Conservation (phyloP, 352 stramenopile species). For the Globisporangium sylvaticum region DNA sequence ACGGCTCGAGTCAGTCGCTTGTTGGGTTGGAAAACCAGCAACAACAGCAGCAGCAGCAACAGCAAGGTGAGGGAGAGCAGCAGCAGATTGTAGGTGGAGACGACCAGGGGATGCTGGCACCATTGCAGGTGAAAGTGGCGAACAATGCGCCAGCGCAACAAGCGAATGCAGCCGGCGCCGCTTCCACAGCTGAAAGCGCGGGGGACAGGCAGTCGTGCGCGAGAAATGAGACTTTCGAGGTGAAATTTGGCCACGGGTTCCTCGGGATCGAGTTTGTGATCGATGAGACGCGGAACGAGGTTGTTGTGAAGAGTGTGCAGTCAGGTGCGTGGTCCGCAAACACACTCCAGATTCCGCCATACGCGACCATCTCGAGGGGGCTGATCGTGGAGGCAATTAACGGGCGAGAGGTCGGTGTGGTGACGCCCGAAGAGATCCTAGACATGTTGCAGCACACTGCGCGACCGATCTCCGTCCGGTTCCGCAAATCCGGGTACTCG, state of each 20-base stretch:
- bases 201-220: neutral
- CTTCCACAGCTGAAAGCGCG: neutral
- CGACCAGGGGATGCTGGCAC: neutral
- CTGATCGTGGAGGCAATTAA: slow-evolving; percentile 70
- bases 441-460: slow-evolving; percentile 53
- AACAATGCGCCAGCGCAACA: neutral
- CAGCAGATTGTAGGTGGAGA: slow-evolving; percentile 7
- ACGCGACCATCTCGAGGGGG: slow-evolving; percentile 37
- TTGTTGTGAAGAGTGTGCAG: slow-evolving; percentile 66
- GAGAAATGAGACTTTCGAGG: slow-evolving; percentile 54
- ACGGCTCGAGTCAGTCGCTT: slow-evolving; percentile 13
- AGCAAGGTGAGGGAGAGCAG: neutral
- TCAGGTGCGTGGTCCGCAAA: slow-evolving; percentile 26
- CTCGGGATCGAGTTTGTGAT: slow-evolving; percentile 72
- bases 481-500: slow-evolving; percentile 36
- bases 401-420: slow-evolving; percentile 26
- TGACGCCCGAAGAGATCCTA: slow-evolving; percentile 51
- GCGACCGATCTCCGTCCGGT: slow-evolving; percentile 64
- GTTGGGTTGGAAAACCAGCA: neutral
- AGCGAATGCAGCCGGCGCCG: no score
- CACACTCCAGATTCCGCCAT: slow-evolving; percentile 40
- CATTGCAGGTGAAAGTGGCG: slow-evolving; percentile 11
- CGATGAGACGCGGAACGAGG: slow-evolving; percentile 39
- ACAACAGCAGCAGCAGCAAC: neutral
- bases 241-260: slow-evolving; percentile 67